These are phyloP conservation scores for Neurospora sp. DNA, from an alignment of 2,329 filamentous ascomycete species.

Conservation along the genomic window DNA sequence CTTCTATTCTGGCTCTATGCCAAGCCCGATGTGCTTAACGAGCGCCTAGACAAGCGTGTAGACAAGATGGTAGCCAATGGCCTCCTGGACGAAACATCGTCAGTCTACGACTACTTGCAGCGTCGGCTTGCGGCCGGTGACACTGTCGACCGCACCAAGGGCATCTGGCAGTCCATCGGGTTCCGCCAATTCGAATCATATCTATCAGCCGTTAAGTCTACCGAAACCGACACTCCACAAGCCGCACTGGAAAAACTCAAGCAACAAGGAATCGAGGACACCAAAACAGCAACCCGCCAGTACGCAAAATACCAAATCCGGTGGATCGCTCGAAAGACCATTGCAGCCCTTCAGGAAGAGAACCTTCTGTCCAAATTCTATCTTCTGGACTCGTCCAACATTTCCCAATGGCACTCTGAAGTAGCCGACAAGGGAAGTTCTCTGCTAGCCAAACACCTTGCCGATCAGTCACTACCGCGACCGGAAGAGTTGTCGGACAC, in stretches of 20 bases:
- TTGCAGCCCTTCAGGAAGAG: slow-evolving; percentile 54
- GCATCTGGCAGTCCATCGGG: slow-evolving; percentile 95
- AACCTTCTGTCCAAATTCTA: slow-evolving; percentile 53
- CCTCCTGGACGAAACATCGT: slow-evolving; percentile 38
- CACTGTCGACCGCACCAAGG: slow-evolving; percentile 61
- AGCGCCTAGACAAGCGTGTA: slow-evolving; percentile 66
- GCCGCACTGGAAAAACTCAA: slow-evolving; percentile 34
- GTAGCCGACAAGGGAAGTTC: slow-evolving; percentile 56
- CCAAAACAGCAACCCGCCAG: slow-evolving; percentile 74
- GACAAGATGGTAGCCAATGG: slow-evolving; percentile 67
- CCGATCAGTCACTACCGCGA: slow-evolving; percentile 40
- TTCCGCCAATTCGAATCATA: slow-evolving; percentile 85
- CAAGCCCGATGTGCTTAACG: slow-evolving; percentile 54
- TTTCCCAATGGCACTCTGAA: slow-evolving; percentile 47
- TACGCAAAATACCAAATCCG: slow-evolving; percentile 78
- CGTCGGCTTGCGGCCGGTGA: slow-evolving; percentile 32
- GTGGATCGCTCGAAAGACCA: slow-evolving; percentile 80
- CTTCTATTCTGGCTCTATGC: slow-evolving; percentile 85
- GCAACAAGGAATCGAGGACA: slow-evolving; percentile 55
- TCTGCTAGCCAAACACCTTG: slow-evolving; percentile 56
- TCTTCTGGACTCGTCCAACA: slow-evolving; percentile 70
- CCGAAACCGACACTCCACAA: slow-evolving; percentile 33
- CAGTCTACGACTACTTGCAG: slow-evolving; percentile 33
- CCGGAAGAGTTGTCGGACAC: slow-evolving; percentile 39
- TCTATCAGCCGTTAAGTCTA: slow-evolving; percentile 35